A percentile compares a stretch with the other conserved stretches of the same genome.
phyloP scores from a whole-genome alignment of 2,329 filamentous ascomycete genomes.

The Trichoderma simmonsii region DNA sequence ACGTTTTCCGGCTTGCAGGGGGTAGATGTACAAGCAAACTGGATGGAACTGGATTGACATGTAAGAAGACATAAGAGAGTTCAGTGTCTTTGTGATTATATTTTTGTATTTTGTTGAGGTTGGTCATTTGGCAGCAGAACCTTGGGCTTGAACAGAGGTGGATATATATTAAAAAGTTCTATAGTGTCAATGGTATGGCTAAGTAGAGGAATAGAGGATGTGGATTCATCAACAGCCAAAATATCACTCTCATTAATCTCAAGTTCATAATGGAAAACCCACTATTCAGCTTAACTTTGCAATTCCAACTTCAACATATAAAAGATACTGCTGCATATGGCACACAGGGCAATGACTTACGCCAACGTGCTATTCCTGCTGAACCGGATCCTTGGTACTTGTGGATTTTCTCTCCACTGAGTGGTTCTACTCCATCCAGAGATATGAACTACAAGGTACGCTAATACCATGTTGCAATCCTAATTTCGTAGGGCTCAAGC shows the following conservation, averaged over 20 bases:
- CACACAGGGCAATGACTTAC: background rate
- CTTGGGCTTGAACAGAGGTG: no score
- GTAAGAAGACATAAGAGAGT: no score
- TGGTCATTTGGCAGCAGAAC: no score
- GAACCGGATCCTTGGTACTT: background rate
- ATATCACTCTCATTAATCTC: background rate
- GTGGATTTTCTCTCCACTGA: background rate
- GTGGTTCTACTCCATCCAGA: background rate
- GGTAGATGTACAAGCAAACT: no score
- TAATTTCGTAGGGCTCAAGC: background rate
- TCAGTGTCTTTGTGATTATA: no score
- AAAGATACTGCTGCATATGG: no score
- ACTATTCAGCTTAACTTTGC: background rate
- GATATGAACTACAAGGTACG: background rate
- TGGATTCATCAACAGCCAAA: background rate
- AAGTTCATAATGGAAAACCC: background rate
- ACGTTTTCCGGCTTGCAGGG: background rate
- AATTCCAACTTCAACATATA: background rate
- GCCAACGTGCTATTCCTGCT: background rate
- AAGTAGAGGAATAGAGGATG: background rate
- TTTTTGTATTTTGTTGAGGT: no score
- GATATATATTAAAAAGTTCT: no score
- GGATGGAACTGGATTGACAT: no score
- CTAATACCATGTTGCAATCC: background rate
- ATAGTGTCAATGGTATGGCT: background rate